Conservation (phyloP, 352 stramenopile genomes). For the Pythium plurisporium region DNA sequence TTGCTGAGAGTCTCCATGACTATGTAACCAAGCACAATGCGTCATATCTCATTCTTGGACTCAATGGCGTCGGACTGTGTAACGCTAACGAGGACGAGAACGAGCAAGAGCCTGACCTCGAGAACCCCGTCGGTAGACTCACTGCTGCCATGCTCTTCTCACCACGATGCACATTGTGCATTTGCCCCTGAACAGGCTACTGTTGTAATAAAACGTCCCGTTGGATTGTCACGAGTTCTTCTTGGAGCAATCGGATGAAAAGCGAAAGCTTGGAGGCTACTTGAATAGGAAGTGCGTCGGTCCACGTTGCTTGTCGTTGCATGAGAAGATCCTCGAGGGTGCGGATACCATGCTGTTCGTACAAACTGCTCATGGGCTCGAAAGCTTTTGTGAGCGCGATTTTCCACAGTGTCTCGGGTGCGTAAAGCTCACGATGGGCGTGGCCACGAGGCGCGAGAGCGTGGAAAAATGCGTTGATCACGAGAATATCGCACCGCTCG, state of each 20-base stretch:
- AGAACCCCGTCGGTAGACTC: slow-evolving; percentile 31
- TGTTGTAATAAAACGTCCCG: no score
- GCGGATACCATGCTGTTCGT: slow-evolving; percentile 21
- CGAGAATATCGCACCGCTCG: slow-evolving; percentile 42
- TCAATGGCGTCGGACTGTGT: slow-evolving; percentile 23
- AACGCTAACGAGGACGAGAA: neutral
- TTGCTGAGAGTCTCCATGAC: slow-evolving; percentile 51
- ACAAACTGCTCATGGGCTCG: slow-evolving; percentile 25
- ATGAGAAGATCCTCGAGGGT: slow-evolving; percentile 36
- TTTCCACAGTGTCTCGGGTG: slow-evolving; percentile 34
- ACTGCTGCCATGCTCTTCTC: slow-evolving; percentile 47
- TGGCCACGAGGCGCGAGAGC: slow-evolving; percentile 38
- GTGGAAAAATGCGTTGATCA: slow-evolving; percentile 41
- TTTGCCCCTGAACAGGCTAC: slow-evolving; percentile 51
- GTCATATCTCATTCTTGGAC: slow-evolving; percentile 45
- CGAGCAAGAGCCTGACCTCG: neutral
- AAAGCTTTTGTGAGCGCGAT: slow-evolving; percentile 31
- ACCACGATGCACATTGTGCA: slow-evolving; percentile 42
- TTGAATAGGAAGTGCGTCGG: slow-evolving; percentile 8
- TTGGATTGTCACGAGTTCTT: slow-evolving; percentile 9
- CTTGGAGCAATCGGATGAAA: slow-evolving; percentile 15
- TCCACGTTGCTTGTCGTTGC: neutral
- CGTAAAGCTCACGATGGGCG: slow-evolving; percentile 19
- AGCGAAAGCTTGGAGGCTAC: slow-evolving; percentile 28
- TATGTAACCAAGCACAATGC: slow-evolving; percentile 37